phyloP scores from a whole-genome alignment of 345 rosid species.

The Dipteronia dyeriana region DNA sequence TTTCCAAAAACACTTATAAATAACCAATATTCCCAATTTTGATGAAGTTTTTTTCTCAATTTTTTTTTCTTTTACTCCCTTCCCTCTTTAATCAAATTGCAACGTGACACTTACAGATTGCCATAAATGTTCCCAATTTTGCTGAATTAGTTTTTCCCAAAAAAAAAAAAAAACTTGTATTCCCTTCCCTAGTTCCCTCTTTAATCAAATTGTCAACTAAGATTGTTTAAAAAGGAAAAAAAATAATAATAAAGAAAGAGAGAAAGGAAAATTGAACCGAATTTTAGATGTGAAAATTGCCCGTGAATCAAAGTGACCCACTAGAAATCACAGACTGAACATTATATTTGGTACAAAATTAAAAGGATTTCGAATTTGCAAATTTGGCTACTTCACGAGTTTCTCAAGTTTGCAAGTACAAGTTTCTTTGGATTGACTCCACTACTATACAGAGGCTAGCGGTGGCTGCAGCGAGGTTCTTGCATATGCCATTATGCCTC shows the following conservation, averaged over 20 bases:
- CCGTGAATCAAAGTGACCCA: slow-evolving; percentile 7
- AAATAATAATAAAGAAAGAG: background rate
- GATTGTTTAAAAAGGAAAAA: no score
- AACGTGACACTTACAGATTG: no score
- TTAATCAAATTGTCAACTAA: no score
- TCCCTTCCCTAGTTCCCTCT: no score
- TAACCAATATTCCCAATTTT: no score
- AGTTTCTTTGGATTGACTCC: background rate
- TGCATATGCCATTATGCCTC: background rate
- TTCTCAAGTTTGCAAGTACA: background rate
- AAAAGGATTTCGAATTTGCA: background rate
- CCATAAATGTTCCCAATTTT: no score
- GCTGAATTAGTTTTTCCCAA: no score
- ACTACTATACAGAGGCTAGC: background rate
- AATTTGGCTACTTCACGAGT: background rate
- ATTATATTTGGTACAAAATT: no score
- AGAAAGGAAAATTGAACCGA: background rate
- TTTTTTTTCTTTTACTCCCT: background rate
- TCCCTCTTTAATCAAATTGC: no score
- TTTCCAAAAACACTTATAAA: no score
- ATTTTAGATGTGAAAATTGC: background rate
- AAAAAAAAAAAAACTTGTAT: no score
- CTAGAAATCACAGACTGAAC: slow-evolving; percentile 1
- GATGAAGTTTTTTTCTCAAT: no score
- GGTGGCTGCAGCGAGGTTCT: background rate